Evolutionary conservation across 345 rosid genomes (phyloP), one percentile per base, ranked within the genome.

Genomic region (Gossypium bickii): DNA sequence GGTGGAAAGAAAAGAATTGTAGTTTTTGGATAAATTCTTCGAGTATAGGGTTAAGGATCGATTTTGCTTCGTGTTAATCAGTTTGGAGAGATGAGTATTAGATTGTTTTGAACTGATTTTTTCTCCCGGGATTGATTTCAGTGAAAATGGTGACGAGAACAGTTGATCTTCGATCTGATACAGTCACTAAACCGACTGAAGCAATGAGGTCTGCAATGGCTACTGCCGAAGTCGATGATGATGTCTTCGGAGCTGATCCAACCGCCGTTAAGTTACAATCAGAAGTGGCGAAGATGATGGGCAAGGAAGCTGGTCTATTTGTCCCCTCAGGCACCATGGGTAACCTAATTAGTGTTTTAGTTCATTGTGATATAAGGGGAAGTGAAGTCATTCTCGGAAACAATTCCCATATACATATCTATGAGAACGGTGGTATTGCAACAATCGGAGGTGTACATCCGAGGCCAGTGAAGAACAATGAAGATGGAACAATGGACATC

Each of bases 261-360:
- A 90, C 87, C 0, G 97, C 98, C 0, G 56, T 86, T 48, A 82
- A 73, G 34, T 74, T 95, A 58, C 97, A 95, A 80, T 68, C 85
- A 13, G 97, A 88, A 80, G 77, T 95, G 86, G 92, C 98, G 0
- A 87, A 79, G 81, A 83, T 91, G 60, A 83, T 72, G n/a, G 90
- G 94, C 68, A 95, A 95, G 87, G 99, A 95, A 79, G 97, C 97
- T 2, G 97, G 90, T 3, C 81, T 95, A 27, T 95, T 84, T 78
- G 97, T 95, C 70, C 99, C 98, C 0, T 93, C 99, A 3, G 99
- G 99, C 27, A 93, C 98, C 10, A 95, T 93, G 98, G 97, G 93
- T 41, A 95, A 95, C 86, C 89, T 93, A 34, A 87, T 93, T 18
- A 91, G 99, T 53, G 97, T 95, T 45, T 91, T 95, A 45, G 94